Evolutionary conservation across 1,284 basidiomycete species (phyloP).

Genomic region (Cutaneotrichosporon mucoides): DNA sequence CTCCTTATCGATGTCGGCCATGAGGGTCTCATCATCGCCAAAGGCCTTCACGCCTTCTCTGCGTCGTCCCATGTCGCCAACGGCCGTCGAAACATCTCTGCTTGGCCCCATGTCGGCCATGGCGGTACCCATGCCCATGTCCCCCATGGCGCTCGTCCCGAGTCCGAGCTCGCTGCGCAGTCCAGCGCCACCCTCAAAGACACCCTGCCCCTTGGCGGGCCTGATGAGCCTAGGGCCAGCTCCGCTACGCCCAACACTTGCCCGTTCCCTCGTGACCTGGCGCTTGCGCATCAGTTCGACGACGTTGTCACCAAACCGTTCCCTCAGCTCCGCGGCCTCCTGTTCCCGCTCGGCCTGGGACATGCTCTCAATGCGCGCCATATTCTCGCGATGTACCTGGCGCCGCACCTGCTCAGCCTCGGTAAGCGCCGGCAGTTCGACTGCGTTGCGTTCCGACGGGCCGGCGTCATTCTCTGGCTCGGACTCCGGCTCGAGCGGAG

Average conservation of each 20-base stretch:
- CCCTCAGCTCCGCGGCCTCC: constrained; percentile 60
- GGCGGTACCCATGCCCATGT: neutral
- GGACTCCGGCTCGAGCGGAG: neutral
- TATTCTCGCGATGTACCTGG: constrained; percentile 33
- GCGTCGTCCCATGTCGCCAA: no score
- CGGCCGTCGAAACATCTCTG: no score
- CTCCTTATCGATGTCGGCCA: constrained; percentile 9
- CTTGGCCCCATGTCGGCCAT: no score
- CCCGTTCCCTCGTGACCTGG: constrained; percentile 26
- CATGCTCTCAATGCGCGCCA: constrained; percentile 57
- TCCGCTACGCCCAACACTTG: neutral
- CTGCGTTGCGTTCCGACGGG: neutral
- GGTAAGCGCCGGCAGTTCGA: neutral
- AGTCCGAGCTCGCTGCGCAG: neutral
- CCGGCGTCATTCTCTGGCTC: no score
- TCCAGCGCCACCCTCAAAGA: neutral
- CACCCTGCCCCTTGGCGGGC: neutral
- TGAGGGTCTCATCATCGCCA: no score
- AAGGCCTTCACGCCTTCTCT: no score
- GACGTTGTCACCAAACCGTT: constrained; percentile 62
- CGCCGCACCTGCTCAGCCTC: constrained; percentile 12
- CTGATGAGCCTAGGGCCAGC: neutral
- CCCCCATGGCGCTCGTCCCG: neutral
- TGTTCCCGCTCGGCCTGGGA: constrained; percentile 58
- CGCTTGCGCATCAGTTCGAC: constrained; percentile 55